Evolutionary conservation across 768 basidiomycete genomes (phyloP), one percentile per base, ranked within the genome.

Genomic region (Xerocomellus intermedius): DNA sequence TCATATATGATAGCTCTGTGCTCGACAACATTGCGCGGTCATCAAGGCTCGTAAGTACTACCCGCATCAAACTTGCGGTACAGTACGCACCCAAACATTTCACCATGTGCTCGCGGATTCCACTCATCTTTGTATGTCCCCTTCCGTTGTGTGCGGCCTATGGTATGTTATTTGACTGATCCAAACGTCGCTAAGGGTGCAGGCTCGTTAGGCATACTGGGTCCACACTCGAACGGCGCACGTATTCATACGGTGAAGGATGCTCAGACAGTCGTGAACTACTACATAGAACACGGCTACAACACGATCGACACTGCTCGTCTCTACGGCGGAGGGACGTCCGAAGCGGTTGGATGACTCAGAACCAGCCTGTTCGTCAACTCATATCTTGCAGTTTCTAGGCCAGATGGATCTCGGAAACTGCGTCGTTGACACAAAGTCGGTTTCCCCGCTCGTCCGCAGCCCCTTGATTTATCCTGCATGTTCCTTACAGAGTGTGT

Each of bases 371-470:
- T 17, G 10, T 24, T 45, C 1, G n/a, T 19, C 26, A 1, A 37
- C 42, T 45, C 35, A 52, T 10, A 12, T 24, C 7, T 37, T 37
- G 24, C 30, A 66, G 59, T 64, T 66, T 52, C 38, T 58, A 9
- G 37, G 52, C 28, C 51, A 62, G 41, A 50, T 63, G 42, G 43
- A 63, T 28, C 42, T 61, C 12, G 48, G 44, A 47, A 39, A 43
- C 46, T 61, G 54, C n/a, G 9, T 50, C 17, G 42, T 62, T 3
- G 54, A 66, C 32, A 58, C 62, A 42, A 69, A 64, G 66, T 69
- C 12, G 2, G 48, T 26, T 22, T 19, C 4, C 8, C 21, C 16
- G 21, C 14, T 32, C 16, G 4, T 24, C 16, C 22, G 17, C 22
- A 26, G 21, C 8, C 7, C 14, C 17, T 26, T 46, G 2, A 14